phyloP scores from a whole-genome alignment of 73 alveolate species.

The Urostyla sp. region DNA sequence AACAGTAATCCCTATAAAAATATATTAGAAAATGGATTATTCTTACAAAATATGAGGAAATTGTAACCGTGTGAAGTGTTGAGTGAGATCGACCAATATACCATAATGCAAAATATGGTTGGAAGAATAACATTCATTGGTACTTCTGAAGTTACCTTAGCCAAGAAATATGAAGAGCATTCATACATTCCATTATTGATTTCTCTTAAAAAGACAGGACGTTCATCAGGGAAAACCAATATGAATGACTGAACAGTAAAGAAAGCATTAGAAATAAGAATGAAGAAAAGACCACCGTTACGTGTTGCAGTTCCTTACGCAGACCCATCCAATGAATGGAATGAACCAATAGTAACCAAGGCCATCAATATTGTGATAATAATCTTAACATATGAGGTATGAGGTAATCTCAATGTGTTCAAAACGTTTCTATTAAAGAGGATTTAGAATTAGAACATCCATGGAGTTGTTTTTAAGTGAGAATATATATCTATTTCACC shows the following conservation, averaged over 20 bases:
- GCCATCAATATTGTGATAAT: not conserved
- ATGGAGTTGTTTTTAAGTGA: too few relatives aligned
- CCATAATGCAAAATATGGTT: not conserved
- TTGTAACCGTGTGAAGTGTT: not conserved
- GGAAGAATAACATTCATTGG: conserved; percentile 20
- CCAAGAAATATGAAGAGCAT: conserved; percentile 56
- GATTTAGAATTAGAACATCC: not conserved
- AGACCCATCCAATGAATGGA: not conserved
- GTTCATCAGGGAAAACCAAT: conserved; percentile 69
- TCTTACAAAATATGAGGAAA: conserved; percentile 46
- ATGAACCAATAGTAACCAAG: not conserved
- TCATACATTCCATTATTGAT: conserved; percentile 47
- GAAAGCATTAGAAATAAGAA: conserved; percentile 39
- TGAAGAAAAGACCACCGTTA: conserved; percentile 66
- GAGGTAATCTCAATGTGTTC: not conserved
- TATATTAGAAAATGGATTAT: too few relatives aligned
- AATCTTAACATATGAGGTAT: not conserved
- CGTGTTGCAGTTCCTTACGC: not conserved
- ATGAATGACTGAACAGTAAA: conserved; percentile 49
- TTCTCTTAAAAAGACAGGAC: conserved; percentile 75
- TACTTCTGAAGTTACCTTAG: conserved; percentile 54
- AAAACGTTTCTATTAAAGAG: not conserved
- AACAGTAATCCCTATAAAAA: too few relatives aligned
- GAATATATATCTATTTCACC: too few relatives aligned
- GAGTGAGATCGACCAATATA: conserved; percentile 3